Base-by-base conservation (phyloP, 345 rosid genomes). In the Salix dunnii region DNA sequence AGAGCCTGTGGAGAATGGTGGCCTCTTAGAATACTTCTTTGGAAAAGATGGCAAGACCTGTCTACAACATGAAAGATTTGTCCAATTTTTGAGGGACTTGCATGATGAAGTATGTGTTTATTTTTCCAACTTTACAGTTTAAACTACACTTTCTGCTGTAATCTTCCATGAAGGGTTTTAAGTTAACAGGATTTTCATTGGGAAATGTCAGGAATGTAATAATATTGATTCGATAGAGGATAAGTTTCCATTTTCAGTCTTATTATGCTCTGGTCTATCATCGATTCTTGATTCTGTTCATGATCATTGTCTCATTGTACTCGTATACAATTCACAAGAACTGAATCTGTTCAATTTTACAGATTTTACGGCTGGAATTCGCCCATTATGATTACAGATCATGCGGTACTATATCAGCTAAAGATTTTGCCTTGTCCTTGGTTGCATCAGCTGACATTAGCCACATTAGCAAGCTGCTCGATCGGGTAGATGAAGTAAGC, bases 381-480 rank as follows among this genome's bases (percentile, higher is more conserved):
- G 76, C 77, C 1, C 83, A 80, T 73, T 76, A 80, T n/a, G 83
- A 80, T 65, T 51, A 67, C 77, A 72, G 67, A 48, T 66, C 69
- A 10, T 13, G 76, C 0, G 80, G 80, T 28, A 76, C 66, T 0
- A 72, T 81, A 76, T 72, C 80, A 33, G 80, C 80, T 16, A 76
- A 61, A 62, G 83, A 81, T 48, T 76, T 81, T 58, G 83, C 83
- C 46, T 48, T 76, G 23, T 76, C 83, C 20, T 21, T 81, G 65
- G 80, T 81, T 67, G 83, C 83, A 48, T 76, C 77, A 18, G 83
- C 83, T 25, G 80, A 76, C 31, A 73, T 81, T 11, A 72, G 7
- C 36, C 74, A 76, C 12, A 62, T 76, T 38, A 81, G 36, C 83
- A 81, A 81, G 74, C 35, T 81, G 21, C 74, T 81, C 3, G 80